phyloP scores from a whole-genome alignment of 2,329 filamentous ascomycete species.

The Cucurbitaria berberidis region DNA sequence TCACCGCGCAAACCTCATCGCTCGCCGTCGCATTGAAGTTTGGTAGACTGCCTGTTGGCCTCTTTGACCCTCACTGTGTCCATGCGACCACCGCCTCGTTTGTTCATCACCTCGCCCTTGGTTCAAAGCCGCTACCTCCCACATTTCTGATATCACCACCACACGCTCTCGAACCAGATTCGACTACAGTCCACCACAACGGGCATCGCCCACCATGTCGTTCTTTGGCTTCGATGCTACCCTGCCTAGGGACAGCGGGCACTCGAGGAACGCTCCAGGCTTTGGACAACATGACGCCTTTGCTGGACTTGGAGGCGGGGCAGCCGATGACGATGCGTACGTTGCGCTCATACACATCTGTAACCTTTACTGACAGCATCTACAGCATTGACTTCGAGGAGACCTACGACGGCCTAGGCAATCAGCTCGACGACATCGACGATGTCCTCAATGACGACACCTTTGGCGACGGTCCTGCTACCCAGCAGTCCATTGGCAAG shows the following conservation, averaged over 20 bases:
- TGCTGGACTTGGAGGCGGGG: slow-evolving; percentile 72
- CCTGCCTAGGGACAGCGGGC: slow-evolving; percentile 66
- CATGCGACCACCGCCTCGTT: slow-evolving; percentile 14
- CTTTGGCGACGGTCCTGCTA: slow-evolving; percentile 65
- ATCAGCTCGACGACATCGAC: slow-evolving; percentile 87
- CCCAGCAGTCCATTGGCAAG: slow-evolving; percentile 70
- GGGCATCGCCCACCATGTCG: slow-evolving; percentile 66
- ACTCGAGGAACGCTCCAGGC: slow-evolving; percentile 73
- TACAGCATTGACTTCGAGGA: slow-evolving; percentile 88
- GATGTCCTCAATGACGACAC: slow-evolving; percentile 98
- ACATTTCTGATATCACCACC: slow-evolving; percentile 10
- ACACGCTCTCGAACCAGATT: slow-evolving; percentile 2
- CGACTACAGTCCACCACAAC: slow-evolving; percentile 6
- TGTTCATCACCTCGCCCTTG: slow-evolving; percentile 7
- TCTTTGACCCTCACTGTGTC: not conserved
- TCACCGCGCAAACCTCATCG: not conserved
- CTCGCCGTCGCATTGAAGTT: slow-evolving; percentile 4
- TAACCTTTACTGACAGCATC: slow-evolving; percentile 53
- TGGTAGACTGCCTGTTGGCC: not conserved
- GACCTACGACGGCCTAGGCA: slow-evolving; percentile 93
- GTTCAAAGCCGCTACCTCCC: slow-evolving; percentile 28
- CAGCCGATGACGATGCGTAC: slow-evolving; percentile 66
- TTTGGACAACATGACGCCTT: slow-evolving; percentile 93
- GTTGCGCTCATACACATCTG: slow-evolving; percentile 27
- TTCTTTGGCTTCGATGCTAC: slow-evolving; percentile 88